Evolutionary conservation across 192 early-diverging fungal species (phyloP), one percentile per base, ranked within the genome.

Genomic region (Entrophospora sp.): DNA sequence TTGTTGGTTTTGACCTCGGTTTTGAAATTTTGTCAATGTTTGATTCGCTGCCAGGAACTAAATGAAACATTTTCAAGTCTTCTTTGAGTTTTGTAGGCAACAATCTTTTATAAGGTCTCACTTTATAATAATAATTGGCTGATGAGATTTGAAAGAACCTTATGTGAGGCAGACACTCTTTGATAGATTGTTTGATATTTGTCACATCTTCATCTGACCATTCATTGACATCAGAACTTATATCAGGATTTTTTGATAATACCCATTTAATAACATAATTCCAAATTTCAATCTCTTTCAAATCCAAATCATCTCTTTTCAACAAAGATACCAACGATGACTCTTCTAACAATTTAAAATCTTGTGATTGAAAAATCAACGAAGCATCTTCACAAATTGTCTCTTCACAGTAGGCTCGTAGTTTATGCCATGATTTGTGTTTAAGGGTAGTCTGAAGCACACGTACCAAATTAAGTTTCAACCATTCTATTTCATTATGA

Each of bases 191-290:
- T 40, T 59, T 27, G 8, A 59, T 59, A 4, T 16, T 7, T 14
- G 2, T 13, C 18, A 59, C 30, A 40, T 59, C 35, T 38, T 35
- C 35, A 5, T 20, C 20, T 20, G 56, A 18, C 28, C 28, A 55
- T n/a, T n/a, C 27, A 12, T 7, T 34, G 5, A 55, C 31, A 55
- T 55, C 31, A 4, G 31, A 34, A 12, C 2, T 9, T 20, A 38
- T 16, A 18, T 20, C 14, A 16, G 56, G 20, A 59, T 59, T 38
- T 40, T 59, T 18, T 10, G 34, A 9, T 18, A 40, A 13, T 0
- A 14, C 56, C 56, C 56, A 59, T 38, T 24, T 40, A 36, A 59
- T 59, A 20, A 59, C 35, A 38, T 59, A n/a, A 59, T 40, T 2
- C 34, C 32, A 36, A 24, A 59, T 37, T 4, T 55, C 52, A 55